Percentiles rank a stretch among this genome's conserved stretches.
Evolutionary conservation across 177 flowering plant species (phyloP).

Genomic region (Vitis hybrid): DNA sequence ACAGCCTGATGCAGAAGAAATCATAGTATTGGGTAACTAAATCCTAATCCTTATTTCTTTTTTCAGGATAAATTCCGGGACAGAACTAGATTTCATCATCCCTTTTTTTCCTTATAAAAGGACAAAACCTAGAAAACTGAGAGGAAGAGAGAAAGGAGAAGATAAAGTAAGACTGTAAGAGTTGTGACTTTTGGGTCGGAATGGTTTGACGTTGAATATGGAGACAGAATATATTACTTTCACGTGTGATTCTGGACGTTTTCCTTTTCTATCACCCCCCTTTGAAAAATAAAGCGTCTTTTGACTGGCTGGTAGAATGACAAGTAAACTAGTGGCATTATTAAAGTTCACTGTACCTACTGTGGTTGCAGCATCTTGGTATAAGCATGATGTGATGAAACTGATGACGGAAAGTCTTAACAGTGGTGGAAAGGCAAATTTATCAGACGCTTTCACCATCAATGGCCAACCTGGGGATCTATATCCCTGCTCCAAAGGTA

Average conservation of each 20-base stretch:
- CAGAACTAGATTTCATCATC: no score
- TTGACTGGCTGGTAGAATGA: background rate
- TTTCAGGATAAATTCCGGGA: no score
- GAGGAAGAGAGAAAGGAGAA: no score
- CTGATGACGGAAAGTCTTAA: background rate
- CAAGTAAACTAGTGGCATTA: background rate
- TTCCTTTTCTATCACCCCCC: no score
- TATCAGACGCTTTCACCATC: slow-evolving; percentile 25
- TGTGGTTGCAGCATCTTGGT: slow-evolving; percentile 27
- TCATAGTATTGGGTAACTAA: slow-evolving; percentile 11
- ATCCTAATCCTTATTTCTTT: background rate
- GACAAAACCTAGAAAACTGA: no score
- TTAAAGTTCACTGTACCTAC: background rate
- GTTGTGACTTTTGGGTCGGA: no score
- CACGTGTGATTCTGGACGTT: background rate
- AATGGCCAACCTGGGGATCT: slow-evolving; percentile 36
- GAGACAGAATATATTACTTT: no score
- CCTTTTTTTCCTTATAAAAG: no score
- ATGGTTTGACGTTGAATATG: no score
- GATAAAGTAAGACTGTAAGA: no score
- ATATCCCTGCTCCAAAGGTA: slow-evolving; percentile 22
- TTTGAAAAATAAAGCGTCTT: no score
- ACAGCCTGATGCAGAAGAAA: slow-evolving; percentile 9
- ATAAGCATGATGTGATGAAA: slow-evolving; percentile 21
- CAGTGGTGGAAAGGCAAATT: slow-evolving; percentile 7